Evolutionary conservation across 2,329 filamentous ascomycete species (phyloP), one percentile per base, ranked within the genome.

Genomic region (Exophiala dermatitidis): DNA sequence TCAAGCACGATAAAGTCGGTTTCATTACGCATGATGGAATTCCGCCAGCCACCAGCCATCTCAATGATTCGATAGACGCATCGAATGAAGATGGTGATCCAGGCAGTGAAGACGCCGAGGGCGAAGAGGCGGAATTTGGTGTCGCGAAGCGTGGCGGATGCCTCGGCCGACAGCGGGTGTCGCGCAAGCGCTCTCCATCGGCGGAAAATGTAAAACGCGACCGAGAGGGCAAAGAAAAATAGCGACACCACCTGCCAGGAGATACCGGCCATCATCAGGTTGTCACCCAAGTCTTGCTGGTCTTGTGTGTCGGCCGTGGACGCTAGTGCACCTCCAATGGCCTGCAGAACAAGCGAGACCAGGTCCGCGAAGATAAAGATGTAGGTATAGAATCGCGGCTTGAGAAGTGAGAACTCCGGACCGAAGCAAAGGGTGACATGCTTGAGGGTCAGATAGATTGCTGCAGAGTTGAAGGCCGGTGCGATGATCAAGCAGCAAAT

Each of bases 351-450:
- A n/a, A 84, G 73, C n/a, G 76, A 78, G 49, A 79, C 60, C 40
- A 83, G 59, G 59, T 84, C 81, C 61, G 77, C 80, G n/a, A 69
- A 63, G 58, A 83, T 77, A 67, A 84, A 84, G 55, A 82, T 74
- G 65, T 75, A 75, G 7, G 80, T 81, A 64, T 81, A 82, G 48
- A 74, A 69, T 4, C 68, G 66, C 4, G 77, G 74, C 38, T 69
- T 71, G 49, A 79, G 68, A 29, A 71, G 69, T 26, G 75, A 77
- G 56, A 74, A 67, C 46, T 74, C 65, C 1, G 69, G 65, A 4
- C 80, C 80, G 50, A 81, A 78, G 46, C 73, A 71, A n/a, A 78
- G 64, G 51, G 82, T 75, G 57, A 82, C 72, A 48, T 81, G 77
- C 36, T 79, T 78, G 8, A 83, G 71, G 3, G 73, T 76, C 31